Conservation (phyloP, 805 yeast genomes). For the Sugiyamaella chiloensis region DNA sequence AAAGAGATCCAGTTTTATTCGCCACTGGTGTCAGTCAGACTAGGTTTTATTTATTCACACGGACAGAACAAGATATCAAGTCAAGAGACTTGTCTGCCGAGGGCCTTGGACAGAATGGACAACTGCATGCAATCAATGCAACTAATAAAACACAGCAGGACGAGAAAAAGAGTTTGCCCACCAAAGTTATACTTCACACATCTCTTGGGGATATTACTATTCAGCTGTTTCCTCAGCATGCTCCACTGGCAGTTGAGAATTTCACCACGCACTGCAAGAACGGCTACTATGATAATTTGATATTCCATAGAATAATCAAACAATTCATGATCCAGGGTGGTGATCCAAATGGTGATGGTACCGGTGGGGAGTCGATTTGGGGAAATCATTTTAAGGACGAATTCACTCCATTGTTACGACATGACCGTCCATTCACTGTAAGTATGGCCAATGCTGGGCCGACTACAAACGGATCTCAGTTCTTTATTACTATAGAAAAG, state of each 20-base stretch:
- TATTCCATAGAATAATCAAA: conserved; percentile 42
- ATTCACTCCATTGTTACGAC: conserved; percentile 42
- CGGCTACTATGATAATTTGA: conserved; percentile 40
- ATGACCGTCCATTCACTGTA: conserved; percentile 52
- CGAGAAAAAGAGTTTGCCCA: conserved; percentile 1
- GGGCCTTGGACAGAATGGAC: conserved; percentile 21
- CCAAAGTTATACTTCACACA: conserved; percentile 36
- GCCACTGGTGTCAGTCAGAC: conserved; percentile 27
- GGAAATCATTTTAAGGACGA: conserved; percentile 45
- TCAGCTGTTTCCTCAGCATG: conserved; percentile 35
- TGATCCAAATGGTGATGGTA: conserved; percentile 47
- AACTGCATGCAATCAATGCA: conserved; percentile 20
- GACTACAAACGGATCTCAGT: conserved; percentile 57
- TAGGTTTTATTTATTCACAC: conserved; percentile 32
- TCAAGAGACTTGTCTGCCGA: conserved; percentile 33
- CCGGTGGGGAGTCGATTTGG: conserved; percentile 41
- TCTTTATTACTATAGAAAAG: conserved; percentile 55
- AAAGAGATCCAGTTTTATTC: conserved; percentile 31
- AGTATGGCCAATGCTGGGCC: conserved; percentile 65
- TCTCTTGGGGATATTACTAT: conserved; percentile 43
- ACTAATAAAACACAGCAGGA: conserved; percentile 23
- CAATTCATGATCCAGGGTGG: conserved; percentile 62
- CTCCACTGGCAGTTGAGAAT: conserved; percentile 44
- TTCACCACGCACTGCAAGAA: conserved; percentile 36
- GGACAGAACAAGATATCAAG: conserved; percentile 21